These are phyloP conservation scores for Ormosia emarginata DNA, from an alignment of 306 rosid genomes.

Conservation along the genomic window DNA sequence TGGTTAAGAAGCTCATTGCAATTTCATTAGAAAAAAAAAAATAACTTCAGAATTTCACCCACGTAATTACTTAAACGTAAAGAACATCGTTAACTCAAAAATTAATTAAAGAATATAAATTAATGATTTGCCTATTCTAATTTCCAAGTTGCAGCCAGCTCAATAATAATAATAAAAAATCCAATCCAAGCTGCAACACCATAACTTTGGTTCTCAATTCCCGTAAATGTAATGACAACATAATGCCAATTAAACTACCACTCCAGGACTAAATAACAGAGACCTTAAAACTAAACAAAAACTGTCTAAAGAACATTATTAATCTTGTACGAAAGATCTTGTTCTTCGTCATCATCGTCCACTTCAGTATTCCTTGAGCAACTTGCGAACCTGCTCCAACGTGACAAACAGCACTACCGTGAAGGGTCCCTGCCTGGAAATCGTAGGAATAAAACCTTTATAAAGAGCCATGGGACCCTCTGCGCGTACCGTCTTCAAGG, in stretches of 20 bases:
- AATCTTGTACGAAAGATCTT: neutral
- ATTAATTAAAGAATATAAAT: no score
- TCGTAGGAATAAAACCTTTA: slow-evolving; percentile 71
- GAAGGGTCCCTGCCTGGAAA: slow-evolving; percentile 72
- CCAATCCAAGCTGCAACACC: neutral
- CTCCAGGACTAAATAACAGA: neutral
- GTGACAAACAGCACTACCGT: slow-evolving; percentile 71
- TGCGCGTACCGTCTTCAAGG: slow-evolving; percentile 49
- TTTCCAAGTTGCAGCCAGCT: no score
- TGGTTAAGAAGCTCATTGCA: neutral
- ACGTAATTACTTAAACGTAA: neutral
- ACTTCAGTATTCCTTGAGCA: slow-evolving; percentile 57
- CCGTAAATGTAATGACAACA: neutral
- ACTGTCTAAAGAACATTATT: neutral
- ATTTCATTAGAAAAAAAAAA: neutral
- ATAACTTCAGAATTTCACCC: neutral
- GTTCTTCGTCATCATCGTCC: slow-evolving; percentile 14
- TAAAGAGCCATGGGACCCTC: slow-evolving; percentile 77
- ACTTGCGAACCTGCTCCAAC: slow-evolving; percentile 63
- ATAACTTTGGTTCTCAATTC: neutral
- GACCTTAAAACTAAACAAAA: neutral
- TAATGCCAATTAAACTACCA: neutral
- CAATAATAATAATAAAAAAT: no score
- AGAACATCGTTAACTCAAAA: neutral
- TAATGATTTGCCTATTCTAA: neutral